Conservation (phyloP, 1,284 basidiomycete genomes). For the Singerocomus inundabilis region DNA sequence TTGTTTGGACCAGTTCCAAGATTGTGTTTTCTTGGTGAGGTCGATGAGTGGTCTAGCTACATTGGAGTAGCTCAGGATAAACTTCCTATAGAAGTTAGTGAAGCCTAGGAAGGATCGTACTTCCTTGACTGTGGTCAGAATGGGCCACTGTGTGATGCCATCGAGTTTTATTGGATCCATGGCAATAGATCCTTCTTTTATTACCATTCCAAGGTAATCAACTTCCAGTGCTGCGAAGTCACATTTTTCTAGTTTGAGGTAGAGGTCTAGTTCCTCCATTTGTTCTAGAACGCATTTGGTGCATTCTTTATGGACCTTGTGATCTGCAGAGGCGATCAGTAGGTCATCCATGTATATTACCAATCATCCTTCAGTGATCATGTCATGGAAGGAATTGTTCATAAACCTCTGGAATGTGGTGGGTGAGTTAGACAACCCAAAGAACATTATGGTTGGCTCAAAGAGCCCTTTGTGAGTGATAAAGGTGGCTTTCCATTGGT, state of each 20-base stretch:
- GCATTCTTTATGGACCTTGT: slow-evolving; percentile 4
- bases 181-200: slow-evolving; percentile 23
- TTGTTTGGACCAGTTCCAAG: too few relatives aligned
- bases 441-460: slow-evolving; percentile 40
- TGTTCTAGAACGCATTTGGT: slow-evolving; percentile 30
- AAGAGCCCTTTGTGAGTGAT: slow-evolving; percentile 2
- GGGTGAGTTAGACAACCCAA: slow-evolving; percentile 34
- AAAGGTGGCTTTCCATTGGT: slow-evolving; percentile 14
- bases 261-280: slow-evolving; percentile 31
- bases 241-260: slow-evolving; percentile 40
- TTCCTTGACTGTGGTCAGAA: slow-evolving; percentile 29
- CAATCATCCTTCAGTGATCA: slow-evolving; percentile 7
- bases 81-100: neutral
- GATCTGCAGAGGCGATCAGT: slow-evolving; percentile 11
- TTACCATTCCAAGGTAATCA: slow-evolving; percentile 41
- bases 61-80: too few relatives aligned
- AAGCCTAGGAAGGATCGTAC: slow-evolving; percentile 36
- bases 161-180: slow-evolving; percentile 42
- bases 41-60: too few relatives aligned
- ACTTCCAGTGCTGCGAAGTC: slow-evolving; percentile 30
- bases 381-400: slow-evolving; percentile 14
- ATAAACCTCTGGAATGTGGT: slow-evolving; percentile 26
- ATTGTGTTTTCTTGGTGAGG: too few relatives aligned
- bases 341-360: slow-evolving; percentile 27
- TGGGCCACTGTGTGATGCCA: slow-evolving; percentile 37